Conservation (phyloP, 768 basidiomycete species). For the Chiua virens region DNA sequence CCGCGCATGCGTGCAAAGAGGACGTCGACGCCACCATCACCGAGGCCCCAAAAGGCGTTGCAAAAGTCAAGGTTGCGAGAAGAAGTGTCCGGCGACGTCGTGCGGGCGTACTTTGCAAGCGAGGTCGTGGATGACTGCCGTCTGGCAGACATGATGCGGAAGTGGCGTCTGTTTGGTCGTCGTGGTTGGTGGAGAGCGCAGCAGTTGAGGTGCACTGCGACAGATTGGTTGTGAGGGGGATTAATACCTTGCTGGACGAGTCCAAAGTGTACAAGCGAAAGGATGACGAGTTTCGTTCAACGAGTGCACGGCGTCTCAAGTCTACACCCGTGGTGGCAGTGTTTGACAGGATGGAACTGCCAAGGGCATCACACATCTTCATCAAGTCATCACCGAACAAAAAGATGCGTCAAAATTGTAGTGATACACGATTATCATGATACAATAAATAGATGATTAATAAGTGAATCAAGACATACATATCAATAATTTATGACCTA, state of each 20-base stretch:
- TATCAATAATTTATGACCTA: too few species aligned
- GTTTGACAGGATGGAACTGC: too few species aligned
- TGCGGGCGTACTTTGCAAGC: conserved; percentile 65
- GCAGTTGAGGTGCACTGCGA: conserved; percentile 20
- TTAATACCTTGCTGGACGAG: neutral
- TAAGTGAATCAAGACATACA: too few species aligned
- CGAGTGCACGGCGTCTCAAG: too few species aligned
- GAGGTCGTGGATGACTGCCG: conserved; percentile 84
- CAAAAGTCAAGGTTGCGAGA: conserved; percentile 80
- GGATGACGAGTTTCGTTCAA: too few species aligned
- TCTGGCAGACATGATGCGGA: conserved; percentile 60
- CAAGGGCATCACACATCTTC: too few species aligned
- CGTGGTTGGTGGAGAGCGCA: conserved; percentile 12
- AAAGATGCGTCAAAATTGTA: too few species aligned
- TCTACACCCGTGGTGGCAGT: too few species aligned
- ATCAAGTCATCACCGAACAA: too few species aligned
- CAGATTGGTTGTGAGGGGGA: neutral
- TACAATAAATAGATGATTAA: too few species aligned
- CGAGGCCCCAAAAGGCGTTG: conserved; percentile 93
- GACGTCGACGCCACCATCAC: conserved; percentile 88
- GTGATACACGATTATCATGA: too few species aligned
- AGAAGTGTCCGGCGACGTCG: conserved; percentile 44
- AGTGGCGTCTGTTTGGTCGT: conserved; percentile 12
- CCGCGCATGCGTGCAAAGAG: conserved; percentile 88
- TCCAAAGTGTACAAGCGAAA: too few species aligned